A percentile compares a stretch with the other conserved stretches of the same genome.
Evolutionary conservation across 352 stramenopile species (phyloP).

Genomic region (Aphanomyces stellatus): DNA sequence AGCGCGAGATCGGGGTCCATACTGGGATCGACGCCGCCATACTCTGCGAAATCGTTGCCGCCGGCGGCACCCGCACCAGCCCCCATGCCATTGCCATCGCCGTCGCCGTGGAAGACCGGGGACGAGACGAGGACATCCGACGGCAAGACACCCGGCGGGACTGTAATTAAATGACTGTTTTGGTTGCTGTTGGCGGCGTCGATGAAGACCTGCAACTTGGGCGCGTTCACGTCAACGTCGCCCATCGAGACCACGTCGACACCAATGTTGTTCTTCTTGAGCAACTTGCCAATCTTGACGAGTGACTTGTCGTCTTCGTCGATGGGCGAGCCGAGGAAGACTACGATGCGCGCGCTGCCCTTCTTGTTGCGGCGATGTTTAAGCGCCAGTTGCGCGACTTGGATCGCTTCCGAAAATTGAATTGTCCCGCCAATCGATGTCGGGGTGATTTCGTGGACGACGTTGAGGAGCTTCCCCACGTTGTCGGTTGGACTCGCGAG

Average conservation of each 20-base stretch:
- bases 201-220: slow-evolving; percentile 86
- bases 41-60: slow-evolving; percentile 87
- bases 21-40: slow-evolving; percentile 95
- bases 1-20: slow-evolving; percentile 98
- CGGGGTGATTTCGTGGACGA: slow-evolving; percentile 84
- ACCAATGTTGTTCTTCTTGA: slow-evolving; percentile 99
- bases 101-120: slow-evolving; percentile 89
- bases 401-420: slow-evolving; percentile 94
- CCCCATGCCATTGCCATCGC: slow-evolving; percentile 31
- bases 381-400: slow-evolving; percentile 95
- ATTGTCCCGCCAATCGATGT: slow-evolving; percentile 62
- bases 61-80: slow-evolving; percentile 26
- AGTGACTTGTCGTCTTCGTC: slow-evolving; percentile 85
- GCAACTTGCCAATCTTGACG: slow-evolving; percentile 94
- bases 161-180: slow-evolving; percentile 94
- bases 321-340: slow-evolving; percentile 96
- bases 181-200: slow-evolving; percentile 91
- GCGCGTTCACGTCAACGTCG: slow-evolving; percentile 86
- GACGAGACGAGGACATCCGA: slow-evolving; percentile 96
- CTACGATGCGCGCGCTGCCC: slow-evolving; percentile 89
- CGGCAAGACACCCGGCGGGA: slow-evolving; percentile 93
- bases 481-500: slow-evolving; percentile 96
- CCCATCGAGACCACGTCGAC: slow-evolving; percentile 98
- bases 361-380: slow-evolving; percentile 99
- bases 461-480: slow-evolving; percentile 94